A percentile compares a stretch with the other conserved stretches of the same genome.
These are phyloP conservation scores for Brassica hybrid DNA, from an alignment of 441 rosid species.

Conservation along the genomic window DNA sequence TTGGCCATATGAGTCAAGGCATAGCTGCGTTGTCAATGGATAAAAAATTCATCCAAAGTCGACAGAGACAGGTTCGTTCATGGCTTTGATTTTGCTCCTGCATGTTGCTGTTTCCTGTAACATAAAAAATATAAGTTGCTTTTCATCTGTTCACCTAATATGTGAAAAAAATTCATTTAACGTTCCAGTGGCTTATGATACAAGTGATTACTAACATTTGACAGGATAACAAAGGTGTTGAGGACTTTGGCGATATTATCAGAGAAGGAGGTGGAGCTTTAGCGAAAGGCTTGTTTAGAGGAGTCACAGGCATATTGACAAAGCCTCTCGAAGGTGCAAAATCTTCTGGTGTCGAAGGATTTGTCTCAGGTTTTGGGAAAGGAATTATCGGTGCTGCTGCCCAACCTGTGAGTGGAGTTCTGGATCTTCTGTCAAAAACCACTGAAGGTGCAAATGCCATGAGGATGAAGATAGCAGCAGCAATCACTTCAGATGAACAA, in stretches of 20 bases:
- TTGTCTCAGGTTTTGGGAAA: conserved; percentile 98
- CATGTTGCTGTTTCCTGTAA: conserved; percentile 25
- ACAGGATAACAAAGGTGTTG: conserved; percentile 97
- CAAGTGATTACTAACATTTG: conserved; percentile 36
- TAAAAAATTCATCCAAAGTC: too few relatives aligned
- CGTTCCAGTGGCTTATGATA: conserved; percentile 28
- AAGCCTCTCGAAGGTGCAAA: conserved; percentile 99
- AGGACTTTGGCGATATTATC: conserved; percentile 93
- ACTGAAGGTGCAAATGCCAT: conserved; percentile 99
- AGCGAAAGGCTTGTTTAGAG: conserved; percentile 97
- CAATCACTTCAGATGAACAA: conserved; percentile 98
- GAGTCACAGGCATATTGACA: conserved; percentile 96
- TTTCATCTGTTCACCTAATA: conserved; percentile 12
- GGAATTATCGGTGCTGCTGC: conserved; percentile 99
- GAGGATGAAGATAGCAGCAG: conserved; percentile 97
- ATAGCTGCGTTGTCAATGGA: too few relatives aligned
- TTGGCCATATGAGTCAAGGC: conserved; percentile 99
- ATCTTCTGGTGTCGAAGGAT: conserved; percentile 95
- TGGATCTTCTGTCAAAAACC: conserved; percentile 98
- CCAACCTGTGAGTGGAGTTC: conserved; percentile 98
- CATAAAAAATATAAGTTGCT: conserved; percentile 6
- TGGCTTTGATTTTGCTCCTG: conserved; percentile 18
- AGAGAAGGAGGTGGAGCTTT: conserved; percentile 99
- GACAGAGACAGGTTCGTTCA: conserved; percentile 83
- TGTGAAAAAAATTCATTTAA: conserved; percentile 2